Evolutionary conservation across 2,329 filamentous ascomycete genomes (phyloP).

Genomic region (Pyrenophora teres): DNA sequence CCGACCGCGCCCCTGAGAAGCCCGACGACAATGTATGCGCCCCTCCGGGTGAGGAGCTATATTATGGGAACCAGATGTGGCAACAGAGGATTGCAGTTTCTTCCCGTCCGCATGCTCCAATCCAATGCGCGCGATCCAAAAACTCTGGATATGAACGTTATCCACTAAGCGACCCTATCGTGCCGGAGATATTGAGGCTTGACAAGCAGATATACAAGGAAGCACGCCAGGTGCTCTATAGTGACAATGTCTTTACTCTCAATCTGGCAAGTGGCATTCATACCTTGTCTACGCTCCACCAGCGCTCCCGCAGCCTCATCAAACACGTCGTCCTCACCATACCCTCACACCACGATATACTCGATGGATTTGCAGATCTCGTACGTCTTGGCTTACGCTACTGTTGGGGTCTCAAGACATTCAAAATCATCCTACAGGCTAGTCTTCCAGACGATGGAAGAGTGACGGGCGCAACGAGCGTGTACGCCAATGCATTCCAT

Average conservation of each 20-base stretch:
- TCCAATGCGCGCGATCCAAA: neutral
- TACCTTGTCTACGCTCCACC: conserved; percentile 49
- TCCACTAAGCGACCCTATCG: conserved; percentile 40
- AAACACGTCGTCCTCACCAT: conserved; percentile 52
- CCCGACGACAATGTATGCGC: conserved; percentile 13
- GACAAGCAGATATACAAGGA: conserved; percentile 47
- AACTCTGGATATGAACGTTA: neutral
- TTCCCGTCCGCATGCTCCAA: too few species aligned
- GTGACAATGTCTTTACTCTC: conserved; percentile 44
- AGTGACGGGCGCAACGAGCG: conserved; percentile 44
- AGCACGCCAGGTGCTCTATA: conserved; percentile 39
- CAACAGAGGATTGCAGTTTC: too few species aligned
- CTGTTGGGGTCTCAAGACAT: conserved; percentile 51
- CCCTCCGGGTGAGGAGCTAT: neutral
- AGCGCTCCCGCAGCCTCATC: conserved; percentile 51
- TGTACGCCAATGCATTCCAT: conserved; percentile 55
- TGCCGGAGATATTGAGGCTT: conserved; percentile 47
- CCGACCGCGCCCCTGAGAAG: conserved; percentile 18
- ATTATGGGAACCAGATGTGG: too few species aligned
- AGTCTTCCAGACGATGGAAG: conserved; percentile 38
- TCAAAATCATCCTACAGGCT: conserved; percentile 48
- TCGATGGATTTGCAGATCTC: conserved; percentile 53
- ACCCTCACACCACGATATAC: conserved; percentile 53
- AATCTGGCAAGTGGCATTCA: conserved; percentile 45
- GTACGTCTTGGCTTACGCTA: conserved; percentile 53